These are phyloP conservation scores for Coriaria nepalensis DNA, from an alignment of 306 rosid genomes.

Conservation along the genomic window DNA sequence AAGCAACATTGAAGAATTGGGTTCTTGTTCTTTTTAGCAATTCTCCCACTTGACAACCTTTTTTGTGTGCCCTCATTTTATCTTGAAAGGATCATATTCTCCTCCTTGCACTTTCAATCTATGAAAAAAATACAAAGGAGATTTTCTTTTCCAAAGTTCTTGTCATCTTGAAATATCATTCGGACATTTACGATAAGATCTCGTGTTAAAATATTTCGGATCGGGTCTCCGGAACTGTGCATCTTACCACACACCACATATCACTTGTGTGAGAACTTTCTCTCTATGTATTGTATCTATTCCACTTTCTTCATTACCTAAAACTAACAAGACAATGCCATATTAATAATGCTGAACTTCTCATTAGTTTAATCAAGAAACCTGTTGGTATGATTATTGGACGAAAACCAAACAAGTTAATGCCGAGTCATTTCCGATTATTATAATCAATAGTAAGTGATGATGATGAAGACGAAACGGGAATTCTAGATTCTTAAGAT, in stretches of 20 bases:
- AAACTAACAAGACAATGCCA: too few species aligned
- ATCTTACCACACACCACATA: background rate
- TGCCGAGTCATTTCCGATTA: constrained; percentile 23
- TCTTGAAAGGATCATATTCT: constrained; percentile 36
- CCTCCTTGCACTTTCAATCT: constrained; percentile 15
- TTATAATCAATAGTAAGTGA: background rate
- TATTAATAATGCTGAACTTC: too few species aligned
- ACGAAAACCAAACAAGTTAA: constrained; percentile 16
- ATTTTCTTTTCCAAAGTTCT: constrained; percentile 5
- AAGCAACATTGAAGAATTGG: constrained; percentile 27
- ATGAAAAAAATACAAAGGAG: background rate
- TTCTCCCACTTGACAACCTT: background rate
- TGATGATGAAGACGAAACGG: background rate
- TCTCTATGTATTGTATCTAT: too few species aligned
- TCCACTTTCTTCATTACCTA: too few species aligned
- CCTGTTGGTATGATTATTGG: too few species aligned
- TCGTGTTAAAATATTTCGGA: too few species aligned
- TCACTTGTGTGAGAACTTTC: too few species aligned
- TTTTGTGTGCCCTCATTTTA: constrained; percentile 6
- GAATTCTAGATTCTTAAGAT: constrained; percentile 11
- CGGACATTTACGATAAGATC: too few species aligned
- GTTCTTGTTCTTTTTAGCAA: constrained; percentile 14
- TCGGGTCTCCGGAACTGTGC: too few species aligned
- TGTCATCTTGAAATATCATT: too few species aligned
- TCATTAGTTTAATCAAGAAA: too few species aligned